Base-by-base conservation (phyloP, 805 yeast species). In the Zygoascus ofunaensis region DNA sequence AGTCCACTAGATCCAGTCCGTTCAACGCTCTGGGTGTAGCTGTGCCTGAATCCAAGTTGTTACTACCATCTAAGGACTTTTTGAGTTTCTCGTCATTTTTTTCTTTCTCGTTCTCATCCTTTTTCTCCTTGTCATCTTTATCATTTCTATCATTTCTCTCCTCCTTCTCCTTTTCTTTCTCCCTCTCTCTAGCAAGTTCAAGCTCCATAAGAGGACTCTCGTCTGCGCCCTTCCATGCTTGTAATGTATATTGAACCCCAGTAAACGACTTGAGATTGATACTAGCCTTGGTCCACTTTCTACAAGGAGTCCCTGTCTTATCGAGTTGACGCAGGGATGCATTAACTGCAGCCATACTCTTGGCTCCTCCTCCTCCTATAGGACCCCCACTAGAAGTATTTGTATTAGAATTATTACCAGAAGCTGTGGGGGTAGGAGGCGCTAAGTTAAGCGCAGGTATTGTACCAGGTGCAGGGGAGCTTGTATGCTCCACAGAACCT, bases 281-380 rank as follows among this genome's bases (percentile, higher is more conserved):
- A 1, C 68, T 68, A 38, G 58, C 55, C 47, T 66, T 65, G 7
- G 45, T 49, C 79, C 79, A 74, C 45, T 60, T 61, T 38, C 77
- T 59, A 39, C 70, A 65, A 15, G 69, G 68, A 32, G 55, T 60
- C 3, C 73, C 73, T 19, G 66, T 55, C 18, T 71, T 64, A 48
- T 73, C 76, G 23, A 74, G 55, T 1, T 62, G 67, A 24, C 62
- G 47, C 28, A 63, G 48, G 20, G 57, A 49, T 28, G 67, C 66
- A 43, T 64, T 64, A 10, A 63, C 63, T 2, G 56, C 42, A 10
- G 49, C 40, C 42, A 34, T 34, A 12, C 44, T 24, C 23, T 28
- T 41, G 18, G 60, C 55, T 26, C 58, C 59, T n/a, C 61, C 45
- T 14, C 50, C 50, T 24, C 43, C 23, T 23, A 43, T 23, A 33